Evolutionary conservation across 805 yeast genomes (phyloP), one percentile per base, ranked within the genome.

Genomic region (Wickerhamomyces pijperi): DNA sequence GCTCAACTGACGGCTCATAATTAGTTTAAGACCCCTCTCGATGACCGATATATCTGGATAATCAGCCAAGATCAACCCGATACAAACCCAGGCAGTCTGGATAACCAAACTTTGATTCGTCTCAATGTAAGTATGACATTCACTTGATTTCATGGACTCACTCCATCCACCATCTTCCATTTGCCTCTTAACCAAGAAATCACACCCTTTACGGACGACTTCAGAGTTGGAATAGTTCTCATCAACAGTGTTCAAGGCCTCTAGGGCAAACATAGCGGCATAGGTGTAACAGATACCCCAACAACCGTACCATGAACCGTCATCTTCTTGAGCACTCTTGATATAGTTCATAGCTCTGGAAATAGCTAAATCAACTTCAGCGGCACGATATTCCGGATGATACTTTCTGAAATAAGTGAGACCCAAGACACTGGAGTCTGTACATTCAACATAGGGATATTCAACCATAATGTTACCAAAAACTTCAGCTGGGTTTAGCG

Each of bases 381-480:
- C 70, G 5, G 68, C 60, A 42, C 82, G 73, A 55, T 92, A 87
- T 37, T 71, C 66, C 5, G 33, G 33, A 51, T 72, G 77, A 51
- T 75, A 65, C 42, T 76, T 69, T 35, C 78, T 66, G 62, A 87
- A 92, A 56, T 81, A 82, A 0, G 83, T 78, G 42, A 92, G 65
- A 0, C 98, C 98, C 28, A 92, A 63, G 5, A 92, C 94, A 1
- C 90, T 78, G 0, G 97, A 88, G 60, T 94, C 98, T 0, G 97
- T 87, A 58, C 99, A 92, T 59, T 92, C 99, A 17, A 94, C 97
- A 54, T 92, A 92, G 0, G 98, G 97, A 56, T 85, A 92, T 59
- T 92, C 99, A 19, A 92, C 94, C 99, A 92, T 92, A 42, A 92
- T 92, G 50, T 92, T 88, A 42, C 95, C 95, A 61, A 92, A 92